phyloP scores from a whole-genome alignment of 140 eudicot genomes.

The Ambrosia hybrid region DNA sequence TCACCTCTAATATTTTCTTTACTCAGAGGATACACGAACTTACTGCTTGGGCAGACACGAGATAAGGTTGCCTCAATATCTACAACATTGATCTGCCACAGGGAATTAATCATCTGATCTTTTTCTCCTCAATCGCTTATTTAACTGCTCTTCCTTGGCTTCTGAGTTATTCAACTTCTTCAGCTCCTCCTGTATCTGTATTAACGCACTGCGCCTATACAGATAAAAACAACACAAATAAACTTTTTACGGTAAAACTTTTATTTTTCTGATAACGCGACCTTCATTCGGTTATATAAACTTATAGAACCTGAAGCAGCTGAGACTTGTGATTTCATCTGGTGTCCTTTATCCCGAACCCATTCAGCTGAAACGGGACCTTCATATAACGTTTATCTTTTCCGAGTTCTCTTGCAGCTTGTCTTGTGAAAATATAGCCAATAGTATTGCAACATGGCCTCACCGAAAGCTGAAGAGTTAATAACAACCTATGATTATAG shows the following conservation, averaged over 20 bases:
- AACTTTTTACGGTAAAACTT: too few species aligned
- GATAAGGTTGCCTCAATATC: slow-evolving; percentile 78
- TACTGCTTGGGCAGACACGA: slow-evolving; percentile 84
- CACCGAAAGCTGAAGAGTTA: slow-evolving; percentile 70
- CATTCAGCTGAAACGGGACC: slow-evolving; percentile 88
- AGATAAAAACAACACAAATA: too few species aligned
- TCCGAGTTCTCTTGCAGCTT: slow-evolving; percentile 84
- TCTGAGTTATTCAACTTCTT: slow-evolving; percentile 56
- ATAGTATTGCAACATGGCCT: slow-evolving; percentile 90
- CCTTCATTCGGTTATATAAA: background rate
- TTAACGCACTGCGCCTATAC: slow-evolving; percentile 23
- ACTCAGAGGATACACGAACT: slow-evolving; percentile 29
- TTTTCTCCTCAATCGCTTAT: slow-evolving; percentile 66
- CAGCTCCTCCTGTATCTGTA: slow-evolving; percentile 74
- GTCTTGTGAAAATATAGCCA: slow-evolving; percentile 83
- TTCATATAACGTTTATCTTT: slow-evolving; percentile 73
- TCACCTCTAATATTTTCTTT: background rate
- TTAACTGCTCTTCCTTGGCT: slow-evolving; percentile 53
- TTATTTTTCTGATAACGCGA: background rate
- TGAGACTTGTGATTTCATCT: slow-evolving; percentile 65
- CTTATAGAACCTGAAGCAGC: slow-evolving; percentile 74
- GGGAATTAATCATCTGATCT: slow-evolving; percentile 71
- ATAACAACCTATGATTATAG: too few species aligned
- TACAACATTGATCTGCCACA: slow-evolving; percentile 87
- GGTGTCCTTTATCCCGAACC: slow-evolving; percentile 89